A percentile compares a stretch with the other conserved stretches of the same genome.
phyloP scores from a whole-genome alignment of 2,329 filamentous ascomycete genomes.

The Aspergillus neoniger region DNA sequence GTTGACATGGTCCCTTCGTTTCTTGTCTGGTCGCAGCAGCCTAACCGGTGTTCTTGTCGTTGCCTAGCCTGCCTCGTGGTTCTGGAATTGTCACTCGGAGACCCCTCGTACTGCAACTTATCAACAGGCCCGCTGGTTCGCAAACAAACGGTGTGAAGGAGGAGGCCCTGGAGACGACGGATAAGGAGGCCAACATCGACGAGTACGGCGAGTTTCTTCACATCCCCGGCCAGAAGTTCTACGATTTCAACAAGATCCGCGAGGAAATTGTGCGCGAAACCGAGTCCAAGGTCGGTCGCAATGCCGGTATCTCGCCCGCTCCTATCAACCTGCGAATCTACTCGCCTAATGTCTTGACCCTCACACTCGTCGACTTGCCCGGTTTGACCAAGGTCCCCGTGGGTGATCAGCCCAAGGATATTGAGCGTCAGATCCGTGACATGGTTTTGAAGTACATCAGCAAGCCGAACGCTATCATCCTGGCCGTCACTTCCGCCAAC shows the following conservation, averaged over 20 bases:
- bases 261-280: constrained; percentile 98
- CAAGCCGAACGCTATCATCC: constrained; percentile 96
- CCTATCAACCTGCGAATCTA: constrained; percentile 98
- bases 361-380: constrained; percentile 94
- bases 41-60: constrained; percentile 27
- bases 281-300: constrained; percentile 91
- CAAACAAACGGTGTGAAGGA: constrained; percentile 71
- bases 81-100: constrained; percentile 96
- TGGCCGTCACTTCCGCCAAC: constrained; percentile 95
- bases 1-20: background rate
- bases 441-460: constrained; percentile 99
- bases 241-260: constrained; percentile 96
- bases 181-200: constrained; percentile 86
- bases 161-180: constrained; percentile 66
- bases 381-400: constrained; percentile 96
- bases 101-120: constrained; percentile 94
- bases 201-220: constrained; percentile 99
- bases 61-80: constrained; percentile 81
- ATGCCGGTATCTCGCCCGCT: constrained; percentile 92
- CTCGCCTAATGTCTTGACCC: constrained; percentile 94
- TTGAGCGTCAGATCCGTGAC: constrained; percentile 92
- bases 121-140: constrained; percentile 76
- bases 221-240: constrained; percentile 95
- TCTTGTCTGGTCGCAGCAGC: constrained; percentile 15
- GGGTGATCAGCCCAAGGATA: constrained; percentile 93